Conservation (phyloP, 2,329 filamentous ascomycete species). For the Fusarium sp. region DNA sequence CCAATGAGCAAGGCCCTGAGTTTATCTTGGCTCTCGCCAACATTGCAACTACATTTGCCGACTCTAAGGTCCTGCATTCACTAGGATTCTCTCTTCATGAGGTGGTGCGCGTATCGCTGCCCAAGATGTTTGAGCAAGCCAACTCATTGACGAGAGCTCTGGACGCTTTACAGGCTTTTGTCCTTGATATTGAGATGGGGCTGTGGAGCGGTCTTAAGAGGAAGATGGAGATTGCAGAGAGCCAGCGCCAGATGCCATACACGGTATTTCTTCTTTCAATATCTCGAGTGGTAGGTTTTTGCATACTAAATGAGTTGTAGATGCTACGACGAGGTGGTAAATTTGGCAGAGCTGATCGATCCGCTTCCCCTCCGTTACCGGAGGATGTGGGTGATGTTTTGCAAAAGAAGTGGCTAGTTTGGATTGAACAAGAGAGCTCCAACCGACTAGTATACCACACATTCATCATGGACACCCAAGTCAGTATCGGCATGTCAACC, state of each 20-base stretch:
- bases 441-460: constrained; percentile 20
- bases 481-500: constrained; percentile 23
- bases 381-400: constrained; percentile 16
- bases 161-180: constrained; percentile 18
- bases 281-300: background rate
- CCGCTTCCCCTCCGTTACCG: background rate
- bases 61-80: constrained; percentile 17
- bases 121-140: constrained; percentile 12
- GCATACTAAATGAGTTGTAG: background rate
- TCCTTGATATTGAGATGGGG: constrained; percentile 24
- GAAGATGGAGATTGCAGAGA: constrained; percentile 31
- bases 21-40: constrained; percentile 10
- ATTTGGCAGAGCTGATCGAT: constrained; percentile 5
- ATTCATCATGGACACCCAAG: constrained; percentile 21
- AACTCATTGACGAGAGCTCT: constrained; percentile 18
- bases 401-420: constrained; percentile 25
- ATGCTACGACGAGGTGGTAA: constrained; percentile 19
- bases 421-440: constrained; percentile 26
- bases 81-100: constrained; percentile 27
- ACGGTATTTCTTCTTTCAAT: constrained; percentile 7
- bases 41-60: constrained; percentile 4
- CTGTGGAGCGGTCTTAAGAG: constrained; percentile 29
- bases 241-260: constrained; percentile 21
- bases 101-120: constrained; percentile 12
- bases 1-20: constrained; percentile 13